phyloP scores from a whole-genome alignment of 352 stramenopile genomes.

The Globisporangium polare region DNA sequence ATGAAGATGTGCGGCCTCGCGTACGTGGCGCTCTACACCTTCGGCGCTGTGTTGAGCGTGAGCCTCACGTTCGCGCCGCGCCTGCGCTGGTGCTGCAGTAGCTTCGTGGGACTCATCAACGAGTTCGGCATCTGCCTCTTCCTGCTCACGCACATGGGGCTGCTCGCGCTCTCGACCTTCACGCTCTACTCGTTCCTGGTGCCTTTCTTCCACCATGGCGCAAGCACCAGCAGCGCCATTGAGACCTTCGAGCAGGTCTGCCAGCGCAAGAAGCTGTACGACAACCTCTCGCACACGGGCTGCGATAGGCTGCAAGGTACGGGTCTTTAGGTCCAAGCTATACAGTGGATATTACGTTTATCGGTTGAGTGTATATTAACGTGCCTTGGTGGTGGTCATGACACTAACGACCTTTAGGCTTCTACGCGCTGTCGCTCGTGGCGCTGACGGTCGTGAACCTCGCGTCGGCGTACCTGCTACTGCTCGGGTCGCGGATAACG shows the following conservation, averaged over 20 bases:
- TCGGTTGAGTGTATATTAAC: not conserved
- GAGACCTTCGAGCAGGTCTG: constrained; percentile 30
- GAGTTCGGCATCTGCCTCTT: constrained; percentile 42
- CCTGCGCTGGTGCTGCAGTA: constrained; percentile 31
- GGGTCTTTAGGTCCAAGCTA: too few species aligned
- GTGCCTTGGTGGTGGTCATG: not conserved
- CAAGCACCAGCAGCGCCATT: not conserved
- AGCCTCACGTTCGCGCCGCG: constrained; percentile 36
- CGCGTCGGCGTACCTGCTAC: constrained; percentile 34
- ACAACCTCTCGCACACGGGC: constrained; percentile 41
- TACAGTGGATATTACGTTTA: too few species aligned
- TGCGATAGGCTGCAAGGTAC: constrained; percentile 45
- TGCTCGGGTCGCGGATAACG: constrained; percentile 43
- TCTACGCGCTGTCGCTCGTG: constrained; percentile 43
- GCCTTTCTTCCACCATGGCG: constrained; percentile 25
- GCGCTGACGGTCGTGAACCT: constrained; percentile 34
- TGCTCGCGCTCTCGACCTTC: constrained; percentile 38
- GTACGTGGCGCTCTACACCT: constrained; percentile 29
- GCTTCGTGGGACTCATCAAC: constrained; percentile 29
- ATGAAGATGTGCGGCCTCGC: constrained; percentile 41
- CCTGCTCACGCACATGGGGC: constrained; percentile 32
- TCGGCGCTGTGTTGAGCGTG: constrained; percentile 36
- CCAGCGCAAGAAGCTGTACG: constrained; percentile 24
- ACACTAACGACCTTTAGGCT: constrained; percentile 9
- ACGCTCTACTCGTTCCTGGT: constrained; percentile 33